Evolutionary conservation across 176 grass and related monocot species (phyloP).

Genomic region (Zizania latifolia): DNA sequence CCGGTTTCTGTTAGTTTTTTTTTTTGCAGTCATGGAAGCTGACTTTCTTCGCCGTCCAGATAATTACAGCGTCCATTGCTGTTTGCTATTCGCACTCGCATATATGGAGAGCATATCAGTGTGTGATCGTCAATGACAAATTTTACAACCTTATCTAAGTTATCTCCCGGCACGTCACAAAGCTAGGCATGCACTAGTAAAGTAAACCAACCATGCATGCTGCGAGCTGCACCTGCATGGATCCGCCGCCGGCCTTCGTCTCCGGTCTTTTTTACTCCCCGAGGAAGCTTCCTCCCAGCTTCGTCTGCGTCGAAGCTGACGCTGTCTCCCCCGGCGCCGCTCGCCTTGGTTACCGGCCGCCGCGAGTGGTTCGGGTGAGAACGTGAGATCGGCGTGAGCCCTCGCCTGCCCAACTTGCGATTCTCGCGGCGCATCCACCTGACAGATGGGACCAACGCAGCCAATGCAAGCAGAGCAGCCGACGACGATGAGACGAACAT

Average conservation of each 20-base stretch:
- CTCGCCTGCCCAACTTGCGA: not conserved
- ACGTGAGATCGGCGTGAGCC: not conserved
- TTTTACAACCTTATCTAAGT: not conserved
- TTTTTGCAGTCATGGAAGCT: not conserved
- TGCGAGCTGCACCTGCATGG: not conserved
- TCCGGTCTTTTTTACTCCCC: not conserved
- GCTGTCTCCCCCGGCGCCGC: not conserved
- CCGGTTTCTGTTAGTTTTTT: not conserved
- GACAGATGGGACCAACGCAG: not conserved
- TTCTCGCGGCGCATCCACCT: not conserved
- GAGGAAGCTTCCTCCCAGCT: constrained; percentile 37
- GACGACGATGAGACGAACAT: not conserved
- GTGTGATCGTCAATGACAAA: not conserved
- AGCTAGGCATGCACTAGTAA: not conserved
- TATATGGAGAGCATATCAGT: not conserved
- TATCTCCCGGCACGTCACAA: not conserved
- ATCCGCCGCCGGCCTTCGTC: not conserved
- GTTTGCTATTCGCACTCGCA: too few species aligned
- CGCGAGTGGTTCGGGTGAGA: constrained; percentile 25
- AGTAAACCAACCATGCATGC: not conserved
- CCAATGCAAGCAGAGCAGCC: not conserved
- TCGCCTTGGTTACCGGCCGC: not conserved
- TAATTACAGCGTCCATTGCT: too few species aligned
- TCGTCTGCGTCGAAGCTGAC: not conserved
- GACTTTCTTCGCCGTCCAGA: too few species aligned